Base-by-base conservation (phyloP, 2,329 filamentous ascomycete species). In the Penicillium brevicompactum region DNA sequence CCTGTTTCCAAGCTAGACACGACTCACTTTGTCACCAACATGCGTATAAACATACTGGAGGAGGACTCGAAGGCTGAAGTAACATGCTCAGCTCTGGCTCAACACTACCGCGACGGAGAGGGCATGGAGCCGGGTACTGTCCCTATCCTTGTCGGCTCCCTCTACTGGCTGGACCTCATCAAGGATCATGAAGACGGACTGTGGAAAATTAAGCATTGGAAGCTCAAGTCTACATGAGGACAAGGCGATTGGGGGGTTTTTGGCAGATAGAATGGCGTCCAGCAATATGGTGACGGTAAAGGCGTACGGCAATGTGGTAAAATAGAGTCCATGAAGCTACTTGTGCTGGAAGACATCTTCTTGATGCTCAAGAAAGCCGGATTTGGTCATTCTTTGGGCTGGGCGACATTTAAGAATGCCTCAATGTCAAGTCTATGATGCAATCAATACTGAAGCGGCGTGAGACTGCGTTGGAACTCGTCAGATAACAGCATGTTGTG, bases 121-220 rank as follows among this genome's bases (percentile, higher is more conserved):
- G 74, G 72, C 0, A 57, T 53, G 31, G 57, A 68, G 13, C 51
- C 61, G 8, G 65, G 53, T 46, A 60, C 58, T 2, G 46, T 58
- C 18, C 60, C 61, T 31, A 67, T 67, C 16, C 40, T 69, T 51
- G 64, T 53, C 14, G 70, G 67, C 5, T 42, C 56, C 10, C 30
- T 58, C 47, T 76, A 75, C 53, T 64, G 40, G 16, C 21, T 71
- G 11, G 69, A 73, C 50, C 31, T 74, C 16, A 61, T 70, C 4
- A 66, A 57, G 55, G 67, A 70, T 61, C 58, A 60, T 16, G 45
- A 7, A 5, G 66, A 67, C 30, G 67, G 65, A 9, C 22, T 71
- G 51, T 76, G 73, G 74, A 75, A 70, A 65, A 67, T 70, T 16
- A 68, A 66, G 62, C 58, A 63, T 16, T 72, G 60, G 60, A 61